phyloP scores from a whole-genome alignment of 345 rosid species.

The Salix udensis region DNA sequence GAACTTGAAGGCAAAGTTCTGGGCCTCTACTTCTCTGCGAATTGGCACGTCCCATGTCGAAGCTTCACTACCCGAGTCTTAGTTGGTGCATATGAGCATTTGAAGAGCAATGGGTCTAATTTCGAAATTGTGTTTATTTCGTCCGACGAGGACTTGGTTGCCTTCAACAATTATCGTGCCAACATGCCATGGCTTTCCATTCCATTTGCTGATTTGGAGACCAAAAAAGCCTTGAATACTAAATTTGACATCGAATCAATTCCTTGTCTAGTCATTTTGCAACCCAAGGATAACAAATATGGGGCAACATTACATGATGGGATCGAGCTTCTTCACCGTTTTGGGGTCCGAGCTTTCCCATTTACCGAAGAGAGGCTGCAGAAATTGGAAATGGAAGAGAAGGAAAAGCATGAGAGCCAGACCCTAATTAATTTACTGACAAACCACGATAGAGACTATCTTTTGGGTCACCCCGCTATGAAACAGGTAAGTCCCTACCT shows the following conservation, averaged over 20 bases:
- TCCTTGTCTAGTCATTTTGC: slow-evolving; percentile 50
- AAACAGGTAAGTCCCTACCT: slow-evolving; percentile 44
- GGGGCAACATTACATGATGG: slow-evolving; percentile 36
- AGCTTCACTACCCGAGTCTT: slow-evolving; percentile 44
- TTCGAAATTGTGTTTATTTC: slow-evolving; percentile 58
- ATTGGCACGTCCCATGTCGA: slow-evolving; percentile 52
- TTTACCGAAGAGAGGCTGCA: slow-evolving; percentile 45
- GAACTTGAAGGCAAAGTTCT: slow-evolving; percentile 50
- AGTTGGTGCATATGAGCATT: slow-evolving; percentile 32
- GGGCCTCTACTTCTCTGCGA: slow-evolving; percentile 63
- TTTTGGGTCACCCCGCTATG: slow-evolving; percentile 34
- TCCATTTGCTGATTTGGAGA: slow-evolving; percentile 54
- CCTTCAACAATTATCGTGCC: slow-evolving; percentile 49
- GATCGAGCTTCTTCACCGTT: slow-evolving; percentile 44
- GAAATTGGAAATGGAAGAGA: slow-evolving; percentile 40
- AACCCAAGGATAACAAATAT: slow-evolving; percentile 35
- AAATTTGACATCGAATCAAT: slow-evolving; percentile 51
- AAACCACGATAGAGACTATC: slow-evolving; percentile 37
- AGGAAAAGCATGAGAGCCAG: slow-evolving; percentile 47
- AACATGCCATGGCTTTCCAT: slow-evolving; percentile 59
- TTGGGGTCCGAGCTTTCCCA: slow-evolving; percentile 52
- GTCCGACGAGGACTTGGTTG: slow-evolving; percentile 48
- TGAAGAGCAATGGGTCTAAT: slow-evolving; percentile 32
- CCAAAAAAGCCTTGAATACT: slow-evolving; percentile 43
- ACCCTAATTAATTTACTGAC: slow-evolving; percentile 35